These are phyloP conservation scores for Didymosphaeria variabile DNA, from an alignment of 2,329 filamentous ascomycete genomes.

Conservation along the genomic window DNA sequence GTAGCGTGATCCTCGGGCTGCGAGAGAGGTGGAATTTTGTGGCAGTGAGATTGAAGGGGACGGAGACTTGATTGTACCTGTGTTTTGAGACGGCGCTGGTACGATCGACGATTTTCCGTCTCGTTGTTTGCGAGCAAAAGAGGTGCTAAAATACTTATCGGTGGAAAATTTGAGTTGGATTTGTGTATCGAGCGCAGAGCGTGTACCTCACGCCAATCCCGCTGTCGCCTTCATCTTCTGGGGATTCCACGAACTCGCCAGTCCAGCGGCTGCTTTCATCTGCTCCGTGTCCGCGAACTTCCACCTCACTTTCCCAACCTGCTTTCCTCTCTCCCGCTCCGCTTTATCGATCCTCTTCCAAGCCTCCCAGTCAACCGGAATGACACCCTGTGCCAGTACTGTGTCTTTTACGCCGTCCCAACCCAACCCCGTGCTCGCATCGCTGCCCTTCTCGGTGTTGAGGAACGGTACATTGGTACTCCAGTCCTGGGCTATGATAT, in stretches of 20 bases:
- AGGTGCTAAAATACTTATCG: background rate
- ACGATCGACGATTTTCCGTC: background rate
- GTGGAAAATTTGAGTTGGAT: background rate
- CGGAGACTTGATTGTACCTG: background rate
- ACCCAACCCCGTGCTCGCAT: constrained; percentile 61
- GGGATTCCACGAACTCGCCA: constrained; percentile 12
- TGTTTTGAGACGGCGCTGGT: constrained; percentile 3
- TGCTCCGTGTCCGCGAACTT: constrained; percentile 50
- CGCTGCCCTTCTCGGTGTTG: constrained; percentile 48
- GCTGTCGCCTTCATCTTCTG: constrained; percentile 6
- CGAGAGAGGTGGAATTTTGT: background rate
- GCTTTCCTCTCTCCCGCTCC: constrained; percentile 73
- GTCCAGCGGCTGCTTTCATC: constrained; percentile 6
- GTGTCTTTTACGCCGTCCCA: constrained; percentile 80
- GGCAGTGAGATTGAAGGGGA: background rate
- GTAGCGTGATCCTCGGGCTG: background rate
- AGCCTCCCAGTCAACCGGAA: constrained; percentile 79
- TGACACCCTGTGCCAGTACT: constrained; percentile 63
- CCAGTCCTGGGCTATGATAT: constrained; percentile 86
- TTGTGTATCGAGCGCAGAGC: background rate
- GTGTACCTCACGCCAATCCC: background rate
- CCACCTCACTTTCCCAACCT: constrained; percentile 79
- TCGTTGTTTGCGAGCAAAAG: background rate
- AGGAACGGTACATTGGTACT: constrained; percentile 57
- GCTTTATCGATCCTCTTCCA: constrained; percentile 86